A percentile compares a stretch with the other conserved stretches of the same genome.
These are phyloP conservation scores for Xylaria sp. DNA, from an alignment of 2,329 filamentous ascomycete species.

Conservation along the genomic window DNA sequence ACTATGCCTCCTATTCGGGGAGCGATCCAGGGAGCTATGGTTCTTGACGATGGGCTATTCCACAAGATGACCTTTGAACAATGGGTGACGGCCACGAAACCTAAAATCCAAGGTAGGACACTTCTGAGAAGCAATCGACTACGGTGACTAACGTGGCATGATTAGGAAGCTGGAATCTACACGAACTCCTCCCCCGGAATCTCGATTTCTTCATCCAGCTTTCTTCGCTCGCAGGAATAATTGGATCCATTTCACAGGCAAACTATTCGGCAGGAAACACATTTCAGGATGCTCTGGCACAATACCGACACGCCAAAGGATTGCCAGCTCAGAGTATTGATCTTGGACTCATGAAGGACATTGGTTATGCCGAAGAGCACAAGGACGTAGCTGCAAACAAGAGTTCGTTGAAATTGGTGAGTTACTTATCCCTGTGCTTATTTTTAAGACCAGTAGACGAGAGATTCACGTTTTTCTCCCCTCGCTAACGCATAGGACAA, in stretches of 20 bases:
- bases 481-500: slow-evolving; percentile 1
- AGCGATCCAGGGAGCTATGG: slow-evolving; percentile 28
- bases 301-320: slow-evolving; percentile 38
- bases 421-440: neutral
- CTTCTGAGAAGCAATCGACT: slow-evolving; percentile 51
- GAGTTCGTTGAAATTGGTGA: slow-evolving; percentile 20
- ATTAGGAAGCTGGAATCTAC: slow-evolving; percentile 41
- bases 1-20: slow-evolving; percentile 24
- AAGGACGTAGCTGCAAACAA: slow-evolving; percentile 20
- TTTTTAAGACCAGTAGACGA: neutral
- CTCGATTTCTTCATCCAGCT: slow-evolving; percentile 53
- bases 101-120: slow-evolving; percentile 57
- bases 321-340: slow-evolving; percentile 39
- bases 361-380: slow-evolving; percentile 43
- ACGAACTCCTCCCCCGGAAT: slow-evolving; percentile 44
- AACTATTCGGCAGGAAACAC: slow-evolving; percentile 53
- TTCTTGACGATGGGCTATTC: slow-evolving; percentile 34
- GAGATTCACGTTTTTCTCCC: neutral
- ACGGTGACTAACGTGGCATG: slow-evolving; percentile 3
- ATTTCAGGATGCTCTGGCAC: slow-evolving; percentile 50
- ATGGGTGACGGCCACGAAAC: slow-evolving; percentile 42
- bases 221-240: slow-evolving; percentile 48
- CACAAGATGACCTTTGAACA: slow-evolving; percentile 47
- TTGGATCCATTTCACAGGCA: slow-evolving; percentile 49
- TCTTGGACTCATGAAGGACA: slow-evolving; percentile 41